Percentiles rank a stretch among this genome's conserved stretches.
Conservation (phyloP, 768 basidiomycete genomes). For the Dioszegia hungarica region DNA sequence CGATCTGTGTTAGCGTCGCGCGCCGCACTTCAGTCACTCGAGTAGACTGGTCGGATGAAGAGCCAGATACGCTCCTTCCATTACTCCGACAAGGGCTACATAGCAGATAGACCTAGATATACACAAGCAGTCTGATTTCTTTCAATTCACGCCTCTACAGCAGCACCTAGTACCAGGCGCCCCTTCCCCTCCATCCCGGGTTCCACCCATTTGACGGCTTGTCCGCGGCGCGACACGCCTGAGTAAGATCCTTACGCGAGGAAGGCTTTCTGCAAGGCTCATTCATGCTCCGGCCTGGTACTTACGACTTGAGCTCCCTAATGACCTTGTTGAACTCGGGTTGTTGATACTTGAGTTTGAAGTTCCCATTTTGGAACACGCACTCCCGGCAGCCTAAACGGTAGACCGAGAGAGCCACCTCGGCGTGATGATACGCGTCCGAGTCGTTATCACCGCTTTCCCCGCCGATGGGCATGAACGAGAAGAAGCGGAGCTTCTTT, state of each 20-base stretch:
- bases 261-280: too few relatives aligned
- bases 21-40: too few relatives aligned
- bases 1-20: too few relatives aligned
- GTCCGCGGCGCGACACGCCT: too few relatives aligned
- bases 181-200: background rate
- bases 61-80: too few relatives aligned
- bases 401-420: background rate
- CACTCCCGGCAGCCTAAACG: background rate
- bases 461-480: background rate
- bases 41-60: too few relatives aligned
- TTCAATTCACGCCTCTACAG: background rate
- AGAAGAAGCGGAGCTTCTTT: background rate
- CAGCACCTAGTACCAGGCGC: background rate
- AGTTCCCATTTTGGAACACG: background rate
- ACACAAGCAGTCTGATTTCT: too few relatives aligned
- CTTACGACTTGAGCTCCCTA: background rate
- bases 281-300: too few relatives aligned
- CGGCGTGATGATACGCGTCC: background rate
- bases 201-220: background rate
- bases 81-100: too few relatives aligned
- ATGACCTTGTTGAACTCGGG: background rate
- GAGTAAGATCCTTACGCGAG: too few relatives aligned
- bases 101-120: too few relatives aligned
- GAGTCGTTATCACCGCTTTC: background rate
- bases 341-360: background rate